These are phyloP conservation scores for Coleophoma eucalyptorum DNA, from an alignment of 2,329 filamentous ascomycete species.

Conservation along the genomic window DNA sequence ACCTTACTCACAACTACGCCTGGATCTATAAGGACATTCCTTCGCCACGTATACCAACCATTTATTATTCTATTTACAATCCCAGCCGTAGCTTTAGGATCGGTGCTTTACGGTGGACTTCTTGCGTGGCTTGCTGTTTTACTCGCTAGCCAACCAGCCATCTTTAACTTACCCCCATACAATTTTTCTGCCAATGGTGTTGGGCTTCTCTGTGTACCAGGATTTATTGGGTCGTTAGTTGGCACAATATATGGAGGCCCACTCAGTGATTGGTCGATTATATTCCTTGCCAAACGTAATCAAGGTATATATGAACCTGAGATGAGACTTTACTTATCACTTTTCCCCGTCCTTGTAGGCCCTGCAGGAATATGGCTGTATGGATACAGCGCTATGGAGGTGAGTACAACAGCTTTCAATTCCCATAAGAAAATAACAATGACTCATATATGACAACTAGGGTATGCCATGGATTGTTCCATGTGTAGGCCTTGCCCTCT, in stretches of 20 bases:
- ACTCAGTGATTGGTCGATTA: conserved; percentile 32
- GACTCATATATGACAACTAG: too few relatives aligned
- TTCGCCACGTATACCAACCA: conserved; percentile 32
- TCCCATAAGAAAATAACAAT: too few relatives aligned
- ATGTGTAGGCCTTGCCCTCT: conserved; percentile 4
- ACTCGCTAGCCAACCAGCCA: conserved; percentile 29
- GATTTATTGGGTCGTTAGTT: conserved; percentile 34
- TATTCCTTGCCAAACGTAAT: conserved; percentile 31
- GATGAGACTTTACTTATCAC: conserved; percentile 23
- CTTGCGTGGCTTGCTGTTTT: conserved; percentile 35
- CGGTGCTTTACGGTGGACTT: conserved; percentile 31
- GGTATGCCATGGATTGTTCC: conserved; percentile 8
- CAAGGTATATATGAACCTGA: conserved; percentile 36
- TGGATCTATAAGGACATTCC: conserved; percentile 24
- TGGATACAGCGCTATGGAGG: conserved; percentile 1
- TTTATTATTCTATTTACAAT: conserved; percentile 31
- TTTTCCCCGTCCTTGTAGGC: conserved; percentile 1
- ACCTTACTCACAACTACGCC: conserved; percentile 21
- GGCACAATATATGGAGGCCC: conserved; percentile 29
- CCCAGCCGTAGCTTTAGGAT: conserved; percentile 33
- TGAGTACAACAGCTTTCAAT: too few relatives aligned
- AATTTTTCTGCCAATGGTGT: conserved; percentile 32
- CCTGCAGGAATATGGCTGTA: conserved; percentile 7
- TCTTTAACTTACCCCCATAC: conserved; percentile 34
- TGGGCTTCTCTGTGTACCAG: conserved; percentile 33